Percentiles rank a stretch among this genome's conserved stretches.
Conservation (phyloP, 768 basidiomycete genomes). For the Tylopilus rubrobrunneus region DNA sequence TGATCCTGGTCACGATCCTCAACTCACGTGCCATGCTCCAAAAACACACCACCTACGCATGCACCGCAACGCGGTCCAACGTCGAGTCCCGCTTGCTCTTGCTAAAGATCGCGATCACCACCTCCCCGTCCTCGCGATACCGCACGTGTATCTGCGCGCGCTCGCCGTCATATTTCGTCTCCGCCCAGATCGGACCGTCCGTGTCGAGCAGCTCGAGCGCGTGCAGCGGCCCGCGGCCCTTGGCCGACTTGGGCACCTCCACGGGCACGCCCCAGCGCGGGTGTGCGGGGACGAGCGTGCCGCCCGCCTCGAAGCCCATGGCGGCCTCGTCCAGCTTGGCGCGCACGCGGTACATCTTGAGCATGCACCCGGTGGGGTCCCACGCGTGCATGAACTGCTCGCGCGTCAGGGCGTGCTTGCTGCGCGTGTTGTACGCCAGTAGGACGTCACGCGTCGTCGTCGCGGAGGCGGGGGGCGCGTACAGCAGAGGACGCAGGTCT, state of each 20-base stretch:
- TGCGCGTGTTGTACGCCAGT: conserved; percentile 50
- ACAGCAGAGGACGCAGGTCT: conserved; percentile 77
- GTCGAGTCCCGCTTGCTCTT: conserved; percentile 88
- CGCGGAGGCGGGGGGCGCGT: conserved; percentile 53
- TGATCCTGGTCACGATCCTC: conserved; percentile 39
- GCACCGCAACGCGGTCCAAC: conserved; percentile 65
- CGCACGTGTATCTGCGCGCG: conserved; percentile 90
- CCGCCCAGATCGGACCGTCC: conserved; percentile 59
- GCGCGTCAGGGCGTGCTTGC: conserved; percentile 52
- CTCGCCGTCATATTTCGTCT: conserved; percentile 95
- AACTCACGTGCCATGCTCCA: not conserved
- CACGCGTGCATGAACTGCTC: conserved; percentile 68
- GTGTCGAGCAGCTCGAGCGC: conserved; percentile 41
- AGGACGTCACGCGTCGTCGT: conserved; percentile 46
- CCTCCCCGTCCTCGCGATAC: conserved; percentile 32
- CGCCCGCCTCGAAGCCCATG: conserved; percentile 37
- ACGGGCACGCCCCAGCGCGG: conserved; percentile 60
- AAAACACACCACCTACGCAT: conserved; percentile 31
- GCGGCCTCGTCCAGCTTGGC: conserved; percentile 59
- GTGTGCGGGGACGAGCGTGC: conserved; percentile 18
- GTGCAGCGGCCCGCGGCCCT: conserved; percentile 59
- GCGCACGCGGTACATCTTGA: conserved; percentile 48
- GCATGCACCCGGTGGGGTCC: conserved; percentile 58
- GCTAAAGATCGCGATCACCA: conserved; percentile 75
- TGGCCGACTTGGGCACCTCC: conserved; percentile 79